Conservation (phyloP, 352 stramenopile genomes). For the Plasmopara halstedii region DNA sequence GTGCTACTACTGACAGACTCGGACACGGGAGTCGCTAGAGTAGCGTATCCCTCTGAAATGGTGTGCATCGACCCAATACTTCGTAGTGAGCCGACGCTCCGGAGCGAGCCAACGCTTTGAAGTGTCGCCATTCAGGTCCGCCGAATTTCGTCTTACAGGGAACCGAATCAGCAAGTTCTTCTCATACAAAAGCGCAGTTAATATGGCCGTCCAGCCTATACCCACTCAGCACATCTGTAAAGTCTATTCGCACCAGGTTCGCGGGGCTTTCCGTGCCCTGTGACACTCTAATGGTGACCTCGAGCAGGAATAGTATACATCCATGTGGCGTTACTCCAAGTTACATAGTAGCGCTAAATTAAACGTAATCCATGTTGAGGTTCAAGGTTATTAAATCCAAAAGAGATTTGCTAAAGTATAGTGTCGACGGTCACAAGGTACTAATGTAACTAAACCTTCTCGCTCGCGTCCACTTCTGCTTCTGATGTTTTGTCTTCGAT, state of each 20-base stretch:
- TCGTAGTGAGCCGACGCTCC: slow-evolving; percentile 1
- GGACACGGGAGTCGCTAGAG: slow-evolving; percentile 19
- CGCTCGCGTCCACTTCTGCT: slow-evolving; percentile 1
- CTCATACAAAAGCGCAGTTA: slow-evolving; percentile 7
- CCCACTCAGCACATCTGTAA: slow-evolving; percentile 11
- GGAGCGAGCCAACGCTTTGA: slow-evolving; percentile 7
- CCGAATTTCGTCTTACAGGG: slow-evolving; percentile 1
- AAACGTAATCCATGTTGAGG: background rate
- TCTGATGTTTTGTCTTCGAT: background rate
- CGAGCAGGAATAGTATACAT: background rate
- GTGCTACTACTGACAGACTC: slow-evolving; percentile 18
- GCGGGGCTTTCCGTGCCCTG: slow-evolving; percentile 6
- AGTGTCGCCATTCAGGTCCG: slow-evolving; percentile 6
- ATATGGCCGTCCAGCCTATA: background rate
- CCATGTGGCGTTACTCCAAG: background rate
- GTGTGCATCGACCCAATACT: slow-evolving; percentile 25
- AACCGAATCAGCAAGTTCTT: slow-evolving; percentile 1
- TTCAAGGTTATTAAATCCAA: too few relatives aligned
- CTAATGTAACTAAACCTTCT: background rate
- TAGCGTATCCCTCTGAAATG: slow-evolving; percentile 36
- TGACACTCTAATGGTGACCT: slow-evolving; percentile 3
- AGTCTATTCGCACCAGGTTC: slow-evolving; percentile 7
- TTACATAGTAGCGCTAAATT: background rate
- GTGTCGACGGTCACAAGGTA: background rate
- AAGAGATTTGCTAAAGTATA: too few relatives aligned